Evolutionary conservation across 495 filamentous ascomycete genomes (phyloP).

Genomic region (Xylaria palmicola): DNA sequence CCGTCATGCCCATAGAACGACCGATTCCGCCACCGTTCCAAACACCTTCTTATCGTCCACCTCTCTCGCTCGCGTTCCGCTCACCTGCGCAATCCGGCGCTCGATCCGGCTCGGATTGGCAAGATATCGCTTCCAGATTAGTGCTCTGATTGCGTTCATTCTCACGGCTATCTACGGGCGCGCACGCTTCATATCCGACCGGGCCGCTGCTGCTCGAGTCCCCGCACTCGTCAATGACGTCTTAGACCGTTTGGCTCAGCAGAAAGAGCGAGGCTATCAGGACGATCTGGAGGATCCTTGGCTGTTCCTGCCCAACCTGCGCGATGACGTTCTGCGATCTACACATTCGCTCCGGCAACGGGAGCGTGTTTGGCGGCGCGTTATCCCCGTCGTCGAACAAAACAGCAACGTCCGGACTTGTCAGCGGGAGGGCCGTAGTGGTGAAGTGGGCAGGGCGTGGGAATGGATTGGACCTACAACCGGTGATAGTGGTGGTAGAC

Average conservation of each 20-base stretch:
- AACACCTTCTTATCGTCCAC: slow-evolving; percentile 59
- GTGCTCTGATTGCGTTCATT: slow-evolving; percentile 59
- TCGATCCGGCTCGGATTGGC: slow-evolving; percentile 89
- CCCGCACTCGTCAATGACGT: slow-evolving; percentile 79
- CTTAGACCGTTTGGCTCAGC: slow-evolving; percentile 74
- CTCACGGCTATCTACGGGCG: slow-evolving; percentile 56
- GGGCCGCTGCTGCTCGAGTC: slow-evolving; percentile 65
- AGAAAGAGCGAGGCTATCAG: slow-evolving; percentile 68
- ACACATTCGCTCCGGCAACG: slow-evolving; percentile 73
- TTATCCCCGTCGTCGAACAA: slow-evolving; percentile 79
- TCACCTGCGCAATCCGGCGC: slow-evolving; percentile 83
- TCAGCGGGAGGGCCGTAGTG: slow-evolving; percentile 76
- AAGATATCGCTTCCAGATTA: slow-evolving; percentile 93
- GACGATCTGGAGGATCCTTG: slow-evolving; percentile 70
- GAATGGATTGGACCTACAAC: slow-evolving; percentile 83
- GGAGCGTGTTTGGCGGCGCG: slow-evolving; percentile 76
- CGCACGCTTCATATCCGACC: slow-evolving; percentile 52
- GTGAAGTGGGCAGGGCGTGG: slow-evolving; percentile 88
- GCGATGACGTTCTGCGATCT: slow-evolving; percentile 85
- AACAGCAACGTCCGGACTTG: slow-evolving; percentile 90
- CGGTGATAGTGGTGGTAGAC: slow-evolving; percentile 44
- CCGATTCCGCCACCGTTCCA: slow-evolving; percentile 58
- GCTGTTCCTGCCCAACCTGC: slow-evolving; percentile 81
- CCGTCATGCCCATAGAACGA: slow-evolving; percentile 67
- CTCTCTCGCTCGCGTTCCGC: slow-evolving; percentile 85